Percentiles rank a stretch among this genome's conserved stretches.
These are phyloP conservation scores for Penicillium alfredii DNA, from an alignment of 495 filamentous ascomycete genomes.

Conservation along the genomic window DNA sequence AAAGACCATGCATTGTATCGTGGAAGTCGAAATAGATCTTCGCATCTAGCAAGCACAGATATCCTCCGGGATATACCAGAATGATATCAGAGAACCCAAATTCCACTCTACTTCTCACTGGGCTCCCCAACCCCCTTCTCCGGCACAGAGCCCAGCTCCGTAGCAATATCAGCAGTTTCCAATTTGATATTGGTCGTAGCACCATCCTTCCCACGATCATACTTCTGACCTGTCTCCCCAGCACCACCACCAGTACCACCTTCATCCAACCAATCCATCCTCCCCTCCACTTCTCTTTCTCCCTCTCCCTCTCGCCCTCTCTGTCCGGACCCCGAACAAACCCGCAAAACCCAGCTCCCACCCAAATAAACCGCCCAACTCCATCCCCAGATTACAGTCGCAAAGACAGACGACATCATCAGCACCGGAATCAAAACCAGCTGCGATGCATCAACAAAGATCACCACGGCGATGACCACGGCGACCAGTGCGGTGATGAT, in stretches of 20 bases:
- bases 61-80: background rate
- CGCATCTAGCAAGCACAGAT: background rate
- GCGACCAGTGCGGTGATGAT: conserved; percentile 19
- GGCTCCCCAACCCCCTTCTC: background rate
- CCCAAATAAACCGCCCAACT: conserved; percentile 51
- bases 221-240: too few relatives aligned
- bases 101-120: conserved; percentile 1
- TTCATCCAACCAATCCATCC: too few relatives aligned
- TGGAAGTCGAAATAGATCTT: too few relatives aligned
- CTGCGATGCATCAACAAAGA: conserved; percentile 59
- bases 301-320: background rate
- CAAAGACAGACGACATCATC: conserved; percentile 50
- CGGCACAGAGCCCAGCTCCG: background rate
- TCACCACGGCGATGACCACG: conserved; percentile 41
- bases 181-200: too few relatives aligned
- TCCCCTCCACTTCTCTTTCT: background rate
- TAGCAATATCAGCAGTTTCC: too few relatives aligned
- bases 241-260: too few relatives aligned
- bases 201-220: too few relatives aligned
- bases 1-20: too few relatives aligned
- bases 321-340: conserved; percentile 1
- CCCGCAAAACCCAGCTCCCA: conserved; percentile 38
- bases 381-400: conserved; percentile 58
- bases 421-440: conserved; percentile 58
- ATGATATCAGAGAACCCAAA: background rate